Conservation (phyloP, 2,329 filamentous ascomycete species). For the Chaetothyriales sp. region DNA sequence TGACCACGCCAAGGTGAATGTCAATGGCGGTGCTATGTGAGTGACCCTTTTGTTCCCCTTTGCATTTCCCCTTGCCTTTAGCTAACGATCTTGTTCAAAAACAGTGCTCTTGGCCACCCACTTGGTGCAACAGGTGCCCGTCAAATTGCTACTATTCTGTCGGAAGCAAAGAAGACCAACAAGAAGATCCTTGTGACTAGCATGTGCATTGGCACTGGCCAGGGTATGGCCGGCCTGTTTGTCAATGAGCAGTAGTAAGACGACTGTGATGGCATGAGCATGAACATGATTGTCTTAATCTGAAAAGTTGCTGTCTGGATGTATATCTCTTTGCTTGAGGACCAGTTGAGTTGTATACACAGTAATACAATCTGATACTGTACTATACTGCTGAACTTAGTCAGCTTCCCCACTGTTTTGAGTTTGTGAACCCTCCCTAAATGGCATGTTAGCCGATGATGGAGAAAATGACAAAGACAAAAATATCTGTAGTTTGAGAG, state of each 20-base stretch:
- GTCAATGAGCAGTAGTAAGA: slow-evolving; percentile 37
- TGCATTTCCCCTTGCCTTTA: neutral
- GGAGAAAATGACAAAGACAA: neutral
- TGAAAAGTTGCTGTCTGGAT: neutral
- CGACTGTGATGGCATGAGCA: neutral
- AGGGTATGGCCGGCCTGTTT: slow-evolving; percentile 52
- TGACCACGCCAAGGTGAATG: slow-evolving; percentile 65
- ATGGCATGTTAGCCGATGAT: neutral
- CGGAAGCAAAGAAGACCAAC: slow-evolving; percentile 66
- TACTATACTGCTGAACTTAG: neutral
- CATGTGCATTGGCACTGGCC: slow-evolving; percentile 64
- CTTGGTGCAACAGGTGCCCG: slow-evolving; percentile 77
- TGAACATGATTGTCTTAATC: neutral
- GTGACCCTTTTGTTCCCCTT: neutral
- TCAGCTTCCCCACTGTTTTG: neutral
- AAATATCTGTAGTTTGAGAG: neutral
- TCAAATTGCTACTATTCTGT: slow-evolving; percentile 81
- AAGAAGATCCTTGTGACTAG: slow-evolving; percentile 85
- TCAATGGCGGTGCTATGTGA: slow-evolving; percentile 71
- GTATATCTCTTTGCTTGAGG: too few species aligned
- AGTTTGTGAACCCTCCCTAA: neutral
- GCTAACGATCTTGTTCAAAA: neutral
- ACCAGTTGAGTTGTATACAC: too few species aligned
- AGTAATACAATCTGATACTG: too few species aligned
- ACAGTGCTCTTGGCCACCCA: slow-evolving; percentile 64